Conservation (phyloP, 164 flowering plant species). For the Umbellularia californica region DNA sequence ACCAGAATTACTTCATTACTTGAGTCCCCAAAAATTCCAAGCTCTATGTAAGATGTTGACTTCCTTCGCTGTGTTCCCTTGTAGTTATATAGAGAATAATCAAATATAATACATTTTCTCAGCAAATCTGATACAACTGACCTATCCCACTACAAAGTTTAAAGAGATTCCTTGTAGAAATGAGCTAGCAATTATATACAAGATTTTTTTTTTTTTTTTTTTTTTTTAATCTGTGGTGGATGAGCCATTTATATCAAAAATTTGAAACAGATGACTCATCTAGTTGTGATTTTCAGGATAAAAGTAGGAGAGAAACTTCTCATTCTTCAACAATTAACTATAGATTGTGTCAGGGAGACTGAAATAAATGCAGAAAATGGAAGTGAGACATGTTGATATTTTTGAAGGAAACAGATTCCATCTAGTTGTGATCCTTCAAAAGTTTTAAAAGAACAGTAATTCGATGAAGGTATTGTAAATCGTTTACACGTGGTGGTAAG, state of each 20-base stretch:
- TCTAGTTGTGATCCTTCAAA: background rate
- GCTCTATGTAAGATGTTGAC: background rate
- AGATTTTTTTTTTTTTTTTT: too few relatives aligned
- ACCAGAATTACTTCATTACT: background rate
- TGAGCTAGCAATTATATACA: background rate
- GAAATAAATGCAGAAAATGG: background rate
- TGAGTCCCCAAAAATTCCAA: background rate
- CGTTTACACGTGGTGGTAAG: too few relatives aligned
- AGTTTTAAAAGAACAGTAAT: too few relatives aligned
- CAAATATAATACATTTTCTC: background rate
- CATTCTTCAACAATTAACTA: background rate
- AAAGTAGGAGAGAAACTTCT: background rate
- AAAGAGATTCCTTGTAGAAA: background rate
- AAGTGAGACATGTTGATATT: background rate
- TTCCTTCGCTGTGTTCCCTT: background rate
- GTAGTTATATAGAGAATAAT: too few relatives aligned
- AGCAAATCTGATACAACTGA: background rate
- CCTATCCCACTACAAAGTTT: too few relatives aligned
- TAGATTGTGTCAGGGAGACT: background rate
- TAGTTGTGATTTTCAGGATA: background rate
- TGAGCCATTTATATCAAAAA: background rate
- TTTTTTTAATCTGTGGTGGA: background rate
- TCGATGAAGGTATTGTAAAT: too few relatives aligned
- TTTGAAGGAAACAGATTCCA: background rate
- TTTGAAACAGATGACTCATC: too few relatives aligned